phyloP scores from a whole-genome alignment of 495 filamentous ascomycete genomes.

The Penicillium pancosmium region DNA sequence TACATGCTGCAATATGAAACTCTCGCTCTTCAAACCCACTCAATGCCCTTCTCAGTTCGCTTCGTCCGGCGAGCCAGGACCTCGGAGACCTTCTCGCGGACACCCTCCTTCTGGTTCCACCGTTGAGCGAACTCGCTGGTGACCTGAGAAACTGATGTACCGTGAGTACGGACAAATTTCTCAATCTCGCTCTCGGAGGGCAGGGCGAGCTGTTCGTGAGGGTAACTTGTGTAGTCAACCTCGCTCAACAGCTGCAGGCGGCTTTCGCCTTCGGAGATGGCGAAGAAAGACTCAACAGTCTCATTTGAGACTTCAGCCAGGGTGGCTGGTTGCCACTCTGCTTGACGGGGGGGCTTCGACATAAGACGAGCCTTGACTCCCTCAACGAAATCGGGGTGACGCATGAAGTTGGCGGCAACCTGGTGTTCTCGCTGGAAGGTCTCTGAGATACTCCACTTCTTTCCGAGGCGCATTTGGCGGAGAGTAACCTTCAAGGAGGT shows the following conservation, averaged over 20 bases:
- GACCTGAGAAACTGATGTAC: conserved; percentile 14
- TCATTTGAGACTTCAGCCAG: conserved; percentile 61
- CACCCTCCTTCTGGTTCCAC: conserved; percentile 43
- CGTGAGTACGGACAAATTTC: conserved; percentile 44
- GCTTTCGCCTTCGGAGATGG: conserved; percentile 37
- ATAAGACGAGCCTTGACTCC: conserved; percentile 80
- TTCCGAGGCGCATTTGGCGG: conserved; percentile 74
- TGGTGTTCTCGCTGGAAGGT: conserved; percentile 82
- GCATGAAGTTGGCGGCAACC: conserved; percentile 84
- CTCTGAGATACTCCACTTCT: conserved; percentile 73
- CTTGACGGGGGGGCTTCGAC: conserved; percentile 58
- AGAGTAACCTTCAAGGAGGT: conserved; percentile 83
- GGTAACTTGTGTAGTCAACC: conserved; percentile 67
- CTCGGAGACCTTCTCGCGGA: conserved; percentile 44
- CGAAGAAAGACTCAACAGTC: conserved; percentile 63
- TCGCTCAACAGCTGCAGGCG: conserved; percentile 56
- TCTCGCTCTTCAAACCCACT: conserved; percentile 30
- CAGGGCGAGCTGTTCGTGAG: conserved; percentile 65
- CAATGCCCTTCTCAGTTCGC: conserved; percentile 25
- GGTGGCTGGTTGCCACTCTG: conserved; percentile 71
- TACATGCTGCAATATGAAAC: conserved; percentile 23
- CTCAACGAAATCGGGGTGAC: conserved; percentile 80
- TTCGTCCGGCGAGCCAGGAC: conserved; percentile 35
- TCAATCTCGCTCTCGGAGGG: conserved; percentile 74
- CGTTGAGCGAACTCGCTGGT: conserved; percentile 33